A percentile compares a stretch with the other conserved stretches of the same genome.
These are phyloP conservation scores for Podospora bellae-mahoneyi DNA, from an alignment of 495 filamentous ascomycete genomes.

Conservation along the genomic window DNA sequence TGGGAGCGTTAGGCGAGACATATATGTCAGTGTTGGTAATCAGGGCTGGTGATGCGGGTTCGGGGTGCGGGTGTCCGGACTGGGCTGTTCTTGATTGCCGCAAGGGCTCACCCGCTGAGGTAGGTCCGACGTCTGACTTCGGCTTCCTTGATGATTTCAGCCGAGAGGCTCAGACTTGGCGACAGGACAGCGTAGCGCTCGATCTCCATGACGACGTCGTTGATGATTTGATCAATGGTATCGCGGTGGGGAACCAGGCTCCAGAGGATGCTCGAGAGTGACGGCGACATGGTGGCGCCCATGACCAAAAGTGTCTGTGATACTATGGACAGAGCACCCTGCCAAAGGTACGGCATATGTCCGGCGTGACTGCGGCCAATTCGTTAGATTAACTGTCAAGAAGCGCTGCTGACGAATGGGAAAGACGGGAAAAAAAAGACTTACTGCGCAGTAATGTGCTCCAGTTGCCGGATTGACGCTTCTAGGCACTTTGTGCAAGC, in stretches of 20 bases:
- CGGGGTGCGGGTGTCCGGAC: constrained; percentile 1
- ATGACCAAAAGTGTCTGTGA: constrained; percentile 77
- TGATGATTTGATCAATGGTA: constrained; percentile 69
- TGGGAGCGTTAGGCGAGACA: constrained; percentile 17
- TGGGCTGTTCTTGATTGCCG: constrained; percentile 4
- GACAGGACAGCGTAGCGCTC: constrained; percentile 70
- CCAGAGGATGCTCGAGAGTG: constrained; percentile 63
- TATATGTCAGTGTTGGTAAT: constrained; percentile 7
- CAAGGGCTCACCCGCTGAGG: constrained; percentile 41
- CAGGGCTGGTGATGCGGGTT: constrained; percentile 1
- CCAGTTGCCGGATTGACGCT: constrained; percentile 73
- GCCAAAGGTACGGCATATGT: constrained; percentile 84
- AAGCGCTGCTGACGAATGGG: constrained; percentile 22
- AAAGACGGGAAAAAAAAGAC: constrained; percentile 32
- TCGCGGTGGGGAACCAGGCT: constrained; percentile 52
- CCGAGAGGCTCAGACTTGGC: constrained; percentile 66
- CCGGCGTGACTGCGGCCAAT: constrained; percentile 64
- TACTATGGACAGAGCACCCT: constrained; percentile 76
- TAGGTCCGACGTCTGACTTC: constrained; percentile 62
- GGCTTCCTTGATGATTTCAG: constrained; percentile 75
- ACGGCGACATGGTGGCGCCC: constrained; percentile 79
- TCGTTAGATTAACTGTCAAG: constrained; percentile 39
- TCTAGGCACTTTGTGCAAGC: constrained; percentile 79
- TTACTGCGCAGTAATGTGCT: constrained; percentile 73
- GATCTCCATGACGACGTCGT: constrained; percentile 68